Conservation (phyloP, 345 rosid genomes). For the Pelargonium nanum region DNA sequence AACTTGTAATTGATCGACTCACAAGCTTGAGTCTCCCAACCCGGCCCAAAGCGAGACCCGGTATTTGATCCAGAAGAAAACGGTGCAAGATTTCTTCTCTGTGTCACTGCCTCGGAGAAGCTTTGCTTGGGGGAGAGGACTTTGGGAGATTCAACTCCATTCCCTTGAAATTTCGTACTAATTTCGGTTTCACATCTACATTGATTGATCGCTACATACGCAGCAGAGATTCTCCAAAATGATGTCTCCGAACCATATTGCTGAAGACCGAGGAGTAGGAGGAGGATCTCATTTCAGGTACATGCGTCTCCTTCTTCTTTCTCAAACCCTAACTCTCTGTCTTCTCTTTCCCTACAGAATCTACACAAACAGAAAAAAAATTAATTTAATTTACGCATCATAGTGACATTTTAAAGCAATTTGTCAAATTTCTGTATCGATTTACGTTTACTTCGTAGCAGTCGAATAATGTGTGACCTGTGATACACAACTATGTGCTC, state of each 20-base stretch:
- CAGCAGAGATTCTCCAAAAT: background rate
- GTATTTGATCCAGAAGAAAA: background rate
- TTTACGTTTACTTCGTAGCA: background rate
- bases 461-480: background rate
- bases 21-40: too few species aligned
- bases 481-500: too few species aligned
- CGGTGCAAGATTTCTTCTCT: background rate
- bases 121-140: background rate
- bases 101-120: background rate
- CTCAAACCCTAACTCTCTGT: background rate
- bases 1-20: background rate
- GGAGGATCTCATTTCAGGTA: background rate
- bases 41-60: background rate
- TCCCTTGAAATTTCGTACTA: background rate
- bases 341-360: background rate
- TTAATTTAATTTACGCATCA: too few species aligned
- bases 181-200: too few species aligned
- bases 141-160: background rate
- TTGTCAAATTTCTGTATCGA: background rate
- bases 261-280: background rate
- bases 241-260: background rate
- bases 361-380: background rate
- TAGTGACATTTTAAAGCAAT: too few species aligned
- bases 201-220: background rate
- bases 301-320: background rate